Evolutionary conservation across 2,329 filamentous ascomycete genomes (phyloP), one percentile per base, ranked within the genome.

Genomic region (Xylaria sp.): DNA sequence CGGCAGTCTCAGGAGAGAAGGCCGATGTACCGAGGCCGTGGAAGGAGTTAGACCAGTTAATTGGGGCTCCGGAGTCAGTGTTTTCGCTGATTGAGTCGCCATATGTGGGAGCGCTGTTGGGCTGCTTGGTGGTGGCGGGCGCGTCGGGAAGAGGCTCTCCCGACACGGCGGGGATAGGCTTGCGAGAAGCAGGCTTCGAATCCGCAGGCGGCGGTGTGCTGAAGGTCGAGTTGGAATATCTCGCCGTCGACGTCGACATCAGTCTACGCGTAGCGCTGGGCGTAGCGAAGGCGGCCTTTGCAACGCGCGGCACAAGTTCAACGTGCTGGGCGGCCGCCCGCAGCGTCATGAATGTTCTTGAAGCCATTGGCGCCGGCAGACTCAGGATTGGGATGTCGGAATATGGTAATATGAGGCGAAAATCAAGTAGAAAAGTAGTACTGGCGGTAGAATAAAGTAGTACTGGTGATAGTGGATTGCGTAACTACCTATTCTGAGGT

Each of bases 11-110:
- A 51, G 84, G 77, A 2, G 85, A 79, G 74, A 96, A 96, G 0
- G 91, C 82, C 39, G 79, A 78, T 0, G 82, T 80, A 42, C 87
- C 88, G 16, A 96, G 83, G 10, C 91, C 90, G 73, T 93, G 86
- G 78, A 88, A 96, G 11, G 90, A 95, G 53, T 83, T 85, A 18
- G 88, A 85, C 92, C 92, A 96, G 80, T 96, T 88, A 62, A 85
- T 77, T 1, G 73, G 67, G n/a, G 48, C 35, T 23, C 10, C 48
- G 34, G 51, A 42, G 39, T 16, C 11, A 5, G 9, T 48, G n/a
- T 9, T 44, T 10, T 42, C 47, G 18, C 10, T 55, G 30, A 42
- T 35, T 19, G 52, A n/a, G 52, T 11, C 51, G 51, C 18, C 50
- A 52, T 61, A 46, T 52, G 2, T n/a, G 52, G 13, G 11, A 54